Evolutionary conservation across 2,329 filamentous ascomycete species (phyloP).

Genomic region (Calonectria pseudoturangicola): DNA sequence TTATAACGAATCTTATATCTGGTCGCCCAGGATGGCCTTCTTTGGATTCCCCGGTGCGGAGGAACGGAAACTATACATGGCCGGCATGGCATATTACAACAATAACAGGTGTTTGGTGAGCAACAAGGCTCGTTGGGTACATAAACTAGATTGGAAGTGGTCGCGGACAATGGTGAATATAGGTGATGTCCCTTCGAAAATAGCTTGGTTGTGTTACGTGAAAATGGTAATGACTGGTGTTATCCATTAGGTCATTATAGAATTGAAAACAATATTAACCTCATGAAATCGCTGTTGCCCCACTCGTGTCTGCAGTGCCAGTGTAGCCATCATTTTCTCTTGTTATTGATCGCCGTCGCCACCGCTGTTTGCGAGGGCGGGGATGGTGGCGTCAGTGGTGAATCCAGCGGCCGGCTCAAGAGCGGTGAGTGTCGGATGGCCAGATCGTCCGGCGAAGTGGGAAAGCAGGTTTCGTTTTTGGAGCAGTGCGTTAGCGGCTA

Average conservation of each 20-base stretch:
- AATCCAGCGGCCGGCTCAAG: conserved; percentile 48
- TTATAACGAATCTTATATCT: conserved; percentile 34
- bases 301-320: neutral
- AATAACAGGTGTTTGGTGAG: conserved; percentile 42
- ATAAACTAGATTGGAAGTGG: conserved; percentile 48
- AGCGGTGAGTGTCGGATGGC: conserved; percentile 32
- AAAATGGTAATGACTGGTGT: conserved; percentile 41
- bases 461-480: conserved; percentile 51
- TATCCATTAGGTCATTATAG: neutral
- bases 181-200: conserved; percentile 47
- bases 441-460: conserved; percentile 51
- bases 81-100: conserved; percentile 36
- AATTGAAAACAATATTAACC: conserved; percentile 13
- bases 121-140: conserved; percentile 45
- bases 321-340: conserved; percentile 42
- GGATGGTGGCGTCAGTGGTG: conserved; percentile 43
- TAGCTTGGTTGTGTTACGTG: conserved; percentile 36
- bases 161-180: conserved; percentile 44
- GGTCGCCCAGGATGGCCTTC: conserved; percentile 22
- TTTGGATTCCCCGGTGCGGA: conserved; percentile 39
- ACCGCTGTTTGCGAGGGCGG: conserved; percentile 20
- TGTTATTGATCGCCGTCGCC: conserved; percentile 37
- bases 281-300: neutral
- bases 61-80: conserved; percentile 42
- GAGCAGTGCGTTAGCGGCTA: conserved; percentile 48